Evolutionary conservation across 345 rosid genomes (phyloP), one percentile per base, ranked within the genome.

Genomic region (Mallotus nudiflorus): DNA sequence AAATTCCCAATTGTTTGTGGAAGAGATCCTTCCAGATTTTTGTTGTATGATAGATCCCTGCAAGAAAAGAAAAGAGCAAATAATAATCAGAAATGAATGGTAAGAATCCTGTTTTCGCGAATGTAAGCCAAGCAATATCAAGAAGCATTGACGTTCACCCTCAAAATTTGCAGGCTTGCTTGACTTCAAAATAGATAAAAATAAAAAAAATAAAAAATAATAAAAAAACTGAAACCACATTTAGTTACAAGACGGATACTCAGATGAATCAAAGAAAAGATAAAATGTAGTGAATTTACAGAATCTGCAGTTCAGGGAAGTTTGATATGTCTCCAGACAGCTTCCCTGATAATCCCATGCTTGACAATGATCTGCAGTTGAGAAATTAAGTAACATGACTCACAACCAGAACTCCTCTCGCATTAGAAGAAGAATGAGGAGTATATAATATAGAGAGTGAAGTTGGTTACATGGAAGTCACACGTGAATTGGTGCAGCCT

Each of bases 21-120:
- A 68, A 96, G 82, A 63, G 93, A 9, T 80, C 99, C 99, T 9
- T 31, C 60, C 51, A 96, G 77, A 48, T 58, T 82, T 57, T 66
- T 31, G 81, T 91, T 96, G 80, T 72, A 87, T 11, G 98, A 91
- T 70, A 96, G 81, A 84, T 92, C 99, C 86, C 99, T 95, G 62
- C 15, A 82, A 8, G 42, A 45, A 66, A 20, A 84, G 59, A 39
- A n/a, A n/a, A n/a, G n/a, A n/a, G n/a, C n/a, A n/a, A n/a, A 61
- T 39, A 20, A 65, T 24, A 27, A 76, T 63, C 72, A 76, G 46
- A 72, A 44, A 29, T 20, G 48, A 9, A 66, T n/a, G 11, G 13
- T 20, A 65, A 35, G 33, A 40, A 56, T 53, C 25, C 46, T 54
- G 24, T 13, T 14, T 16, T 6, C 22, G 29, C 3, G 52, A 52